These are phyloP conservation scores for Talaromyces sp. DNA, from an alignment of 2,329 filamentous ascomycete species.

Conservation along the genomic window DNA sequence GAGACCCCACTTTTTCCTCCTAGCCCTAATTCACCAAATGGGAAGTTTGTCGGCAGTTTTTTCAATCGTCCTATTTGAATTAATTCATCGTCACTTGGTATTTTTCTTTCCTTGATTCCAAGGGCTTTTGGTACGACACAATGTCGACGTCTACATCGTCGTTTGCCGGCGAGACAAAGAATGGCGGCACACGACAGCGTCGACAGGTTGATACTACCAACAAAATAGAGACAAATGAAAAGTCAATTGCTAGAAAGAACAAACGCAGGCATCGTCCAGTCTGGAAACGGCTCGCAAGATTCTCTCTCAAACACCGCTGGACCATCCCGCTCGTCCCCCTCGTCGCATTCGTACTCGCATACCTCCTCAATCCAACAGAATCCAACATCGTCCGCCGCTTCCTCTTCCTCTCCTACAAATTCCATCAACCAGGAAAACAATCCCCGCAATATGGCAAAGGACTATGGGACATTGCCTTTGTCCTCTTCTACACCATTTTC, in stretches of 20 bases:
- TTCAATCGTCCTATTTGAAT: too few relatives aligned
- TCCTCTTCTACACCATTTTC: slow-evolving; percentile 14
- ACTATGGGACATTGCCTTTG: slow-evolving; percentile 15
- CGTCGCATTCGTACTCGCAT: neutral
- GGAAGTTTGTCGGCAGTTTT: neutral
- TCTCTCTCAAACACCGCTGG: slow-evolving; percentile 11
- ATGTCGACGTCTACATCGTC: neutral
- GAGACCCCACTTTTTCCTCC: slow-evolving; percentile 6
- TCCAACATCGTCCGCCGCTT: neutral
- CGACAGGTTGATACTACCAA: neutral
- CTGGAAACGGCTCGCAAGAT: neutral
- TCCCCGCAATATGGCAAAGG: slow-evolving; percentile 11
- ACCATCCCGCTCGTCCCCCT: slow-evolving; percentile 4
- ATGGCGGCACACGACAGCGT: neutral
- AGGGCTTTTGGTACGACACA: neutral
- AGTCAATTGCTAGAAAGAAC: neutral
- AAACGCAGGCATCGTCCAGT: neutral
- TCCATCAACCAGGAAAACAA: neutral
- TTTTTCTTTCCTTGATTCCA: too few relatives aligned
- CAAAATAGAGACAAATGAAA: neutral
- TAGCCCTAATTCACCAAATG: slow-evolving; percentile 1
- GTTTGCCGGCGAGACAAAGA: neutral
- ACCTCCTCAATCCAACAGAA: slow-evolving; percentile 3
- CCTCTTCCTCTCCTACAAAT: slow-evolving; percentile 3
- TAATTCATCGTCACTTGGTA: too few relatives aligned